Evolutionary conservation across 306 rosid genomes (phyloP).

Genomic region (Quercus bicolor): DNA sequence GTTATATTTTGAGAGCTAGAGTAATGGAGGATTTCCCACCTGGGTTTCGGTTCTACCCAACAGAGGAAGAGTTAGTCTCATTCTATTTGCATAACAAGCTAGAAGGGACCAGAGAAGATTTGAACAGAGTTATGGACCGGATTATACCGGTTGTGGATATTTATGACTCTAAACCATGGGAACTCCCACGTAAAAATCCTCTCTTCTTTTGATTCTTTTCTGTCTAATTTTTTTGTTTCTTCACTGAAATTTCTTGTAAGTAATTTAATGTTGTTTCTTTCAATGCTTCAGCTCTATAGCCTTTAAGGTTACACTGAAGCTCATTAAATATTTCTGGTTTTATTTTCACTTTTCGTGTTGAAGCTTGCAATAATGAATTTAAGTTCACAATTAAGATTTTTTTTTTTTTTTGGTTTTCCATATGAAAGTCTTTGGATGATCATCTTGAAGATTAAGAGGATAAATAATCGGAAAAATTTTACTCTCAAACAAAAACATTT

Average conservation of each 20-base stretch:
- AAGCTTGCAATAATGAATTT: too few relatives aligned
- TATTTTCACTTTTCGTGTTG: too few relatives aligned
- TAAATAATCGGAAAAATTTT: too few relatives aligned
- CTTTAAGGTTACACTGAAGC: neutral
- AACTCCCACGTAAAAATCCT: slow-evolving; percentile 69
- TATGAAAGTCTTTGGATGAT: too few relatives aligned
- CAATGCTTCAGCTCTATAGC: neutral
- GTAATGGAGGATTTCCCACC: slow-evolving; percentile 56
- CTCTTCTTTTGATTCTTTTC: neutral
- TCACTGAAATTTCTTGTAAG: neutral
- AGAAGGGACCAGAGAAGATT: slow-evolving; percentile 41
- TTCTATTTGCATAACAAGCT: slow-evolving; percentile 67
- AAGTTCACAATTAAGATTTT: too few relatives aligned
- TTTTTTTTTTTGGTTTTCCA: too few relatives aligned
- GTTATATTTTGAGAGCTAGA: neutral
- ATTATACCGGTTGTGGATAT: slow-evolving; percentile 65
- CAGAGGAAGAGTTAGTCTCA: slow-evolving; percentile 71
- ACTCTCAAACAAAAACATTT: too few relatives aligned
- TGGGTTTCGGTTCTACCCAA: slow-evolving; percentile 84
- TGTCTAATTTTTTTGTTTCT: neutral
- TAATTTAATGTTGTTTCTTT: neutral
- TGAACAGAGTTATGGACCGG: slow-evolving; percentile 33
- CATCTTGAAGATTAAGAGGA: too few relatives aligned
- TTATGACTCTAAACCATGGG: slow-evolving; percentile 57
- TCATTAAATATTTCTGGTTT: neutral